A percentile compares a stretch with the other conserved stretches of the same genome.
These are phyloP conservation scores for Cruciata laevipes DNA, from an alignment of 257 asterid genomes.

Conservation along the genomic window DNA sequence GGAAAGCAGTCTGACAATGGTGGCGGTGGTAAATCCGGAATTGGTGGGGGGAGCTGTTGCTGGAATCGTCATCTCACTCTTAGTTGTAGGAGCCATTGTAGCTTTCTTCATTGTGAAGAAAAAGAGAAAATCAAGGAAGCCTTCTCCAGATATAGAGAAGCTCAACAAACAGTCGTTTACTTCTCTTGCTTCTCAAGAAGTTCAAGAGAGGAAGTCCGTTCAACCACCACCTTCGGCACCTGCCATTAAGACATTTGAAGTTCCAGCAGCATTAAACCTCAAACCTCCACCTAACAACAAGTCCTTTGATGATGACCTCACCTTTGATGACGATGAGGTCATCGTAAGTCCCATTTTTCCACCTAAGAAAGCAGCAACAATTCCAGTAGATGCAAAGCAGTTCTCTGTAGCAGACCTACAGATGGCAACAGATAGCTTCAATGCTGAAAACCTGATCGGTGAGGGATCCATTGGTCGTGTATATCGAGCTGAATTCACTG, in stretches of 20 bases:
- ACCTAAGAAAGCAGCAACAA: slow-evolving; percentile 49
- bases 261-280: slow-evolving; percentile 54
- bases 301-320: no score
- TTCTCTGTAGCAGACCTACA: slow-evolving; percentile 85
- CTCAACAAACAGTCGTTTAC: slow-evolving; percentile 59
- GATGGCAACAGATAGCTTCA: slow-evolving; percentile 90
- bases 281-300: slow-evolving; percentile 72
- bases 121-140: slow-evolving; percentile 56
- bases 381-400: slow-evolving; percentile 51
- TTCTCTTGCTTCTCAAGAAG: slow-evolving; percentile 60
- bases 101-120: slow-evolving; percentile 65
- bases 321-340: slow-evolving; percentile 70
- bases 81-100: slow-evolving; percentile 69
- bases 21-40: slow-evolving; percentile 51
- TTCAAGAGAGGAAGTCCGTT: slow-evolving; percentile 53
- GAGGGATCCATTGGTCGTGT: slow-evolving; percentile 92
- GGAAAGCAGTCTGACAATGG: slow-evolving; percentile 31
- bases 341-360: slow-evolving; percentile 53
- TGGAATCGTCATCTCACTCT: slow-evolving; percentile 67
- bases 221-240: slow-evolving; percentile 37
- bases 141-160: slow-evolving; percentile 58
- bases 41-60: slow-evolving; percentile 87
- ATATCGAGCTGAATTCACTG: slow-evolving; percentile 69
- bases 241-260: slow-evolving; percentile 46
- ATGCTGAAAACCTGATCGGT: slow-evolving; percentile 64